Evolutionary conservation across 192 early-diverging fungal genomes (phyloP).

Genomic region (Oehlia diaphana): DNA sequence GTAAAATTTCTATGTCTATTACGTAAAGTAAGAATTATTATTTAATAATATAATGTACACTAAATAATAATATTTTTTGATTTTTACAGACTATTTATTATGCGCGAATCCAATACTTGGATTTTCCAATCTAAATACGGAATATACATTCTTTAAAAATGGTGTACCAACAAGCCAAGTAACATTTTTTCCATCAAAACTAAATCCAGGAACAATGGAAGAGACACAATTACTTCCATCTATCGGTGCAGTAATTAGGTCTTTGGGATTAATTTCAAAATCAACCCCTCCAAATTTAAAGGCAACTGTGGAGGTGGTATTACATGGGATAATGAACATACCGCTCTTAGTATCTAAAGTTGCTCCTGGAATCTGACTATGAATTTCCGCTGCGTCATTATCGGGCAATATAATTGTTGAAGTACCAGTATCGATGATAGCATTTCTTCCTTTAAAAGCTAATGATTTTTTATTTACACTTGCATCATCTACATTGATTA

Average conservation of each 20-base stretch:
- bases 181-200: conserved; percentile 10
- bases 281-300: background rate
- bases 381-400: conserved; percentile 35
- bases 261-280: conserved; percentile 4
- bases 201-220: background rate
- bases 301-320: background rate
- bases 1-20: no score
- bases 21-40: no score
- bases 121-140: conserved; percentile 43
- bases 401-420: conserved; percentile 49
- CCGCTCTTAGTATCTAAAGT: background rate
- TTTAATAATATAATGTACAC: no score
- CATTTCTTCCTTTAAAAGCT: background rate
- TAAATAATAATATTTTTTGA: no score
- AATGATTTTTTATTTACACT: background rate
- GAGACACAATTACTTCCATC: background rate
- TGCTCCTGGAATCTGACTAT: conserved; percentile 44
- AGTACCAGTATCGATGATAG: conserved; percentile 62
- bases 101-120: background rate
- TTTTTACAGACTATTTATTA: background rate
- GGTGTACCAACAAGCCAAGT: conserved; percentile 50
- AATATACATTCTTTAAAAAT: conserved; percentile 50
- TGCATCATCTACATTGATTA: background rate
- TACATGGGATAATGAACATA: background rate
- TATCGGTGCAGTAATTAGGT: background rate